Conservation (phyloP, 2,329 filamentous ascomycete genomes). For the Periconia sp. region DNA sequence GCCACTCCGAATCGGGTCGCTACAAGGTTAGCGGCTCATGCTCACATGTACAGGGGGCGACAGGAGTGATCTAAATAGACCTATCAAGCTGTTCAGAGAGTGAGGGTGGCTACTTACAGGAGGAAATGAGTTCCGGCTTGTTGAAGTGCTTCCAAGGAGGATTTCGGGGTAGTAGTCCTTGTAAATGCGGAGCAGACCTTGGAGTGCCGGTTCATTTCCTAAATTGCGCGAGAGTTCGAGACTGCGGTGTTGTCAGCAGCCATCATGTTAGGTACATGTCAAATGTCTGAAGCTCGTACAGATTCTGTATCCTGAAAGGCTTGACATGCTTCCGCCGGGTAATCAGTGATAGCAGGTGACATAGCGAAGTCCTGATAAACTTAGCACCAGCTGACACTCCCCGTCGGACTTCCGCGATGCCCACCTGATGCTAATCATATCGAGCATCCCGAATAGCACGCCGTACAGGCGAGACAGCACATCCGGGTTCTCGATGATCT, state of each 20-base stretch:
- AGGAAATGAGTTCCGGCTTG: slow-evolving; percentile 45
- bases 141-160: slow-evolving; percentile 72
- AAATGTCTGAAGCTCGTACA: slow-evolving; percentile 47
- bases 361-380: slow-evolving; percentile 57
- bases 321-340: slow-evolving; percentile 83
- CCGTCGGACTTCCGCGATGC: slow-evolving; percentile 10
- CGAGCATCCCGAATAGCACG: slow-evolving; percentile 80
- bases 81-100: no score
- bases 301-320: slow-evolving; percentile 79
- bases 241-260: slow-evolving; percentile 34
- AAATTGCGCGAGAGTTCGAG: slow-evolving; percentile 57
- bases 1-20: slow-evolving; percentile 80
- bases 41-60: background rate
- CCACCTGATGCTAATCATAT: slow-evolving; percentile 77
- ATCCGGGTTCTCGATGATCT: slow-evolving; percentile 68
- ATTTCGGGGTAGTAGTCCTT: slow-evolving; percentile 93
- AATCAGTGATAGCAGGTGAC: slow-evolving; percentile 78
- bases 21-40: slow-evolving; percentile 26
- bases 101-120: slow-evolving; percentile 44
- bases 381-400: slow-evolving; percentile 24
- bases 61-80: background rate
- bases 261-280: background rate
- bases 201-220: slow-evolving; percentile 73
- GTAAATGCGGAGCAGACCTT: slow-evolving; percentile 79
- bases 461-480: slow-evolving; percentile 74